Evolutionary conservation across 768 basidiomycete genomes (phyloP).

Genomic region (Leccinum pellstonianum): DNA sequence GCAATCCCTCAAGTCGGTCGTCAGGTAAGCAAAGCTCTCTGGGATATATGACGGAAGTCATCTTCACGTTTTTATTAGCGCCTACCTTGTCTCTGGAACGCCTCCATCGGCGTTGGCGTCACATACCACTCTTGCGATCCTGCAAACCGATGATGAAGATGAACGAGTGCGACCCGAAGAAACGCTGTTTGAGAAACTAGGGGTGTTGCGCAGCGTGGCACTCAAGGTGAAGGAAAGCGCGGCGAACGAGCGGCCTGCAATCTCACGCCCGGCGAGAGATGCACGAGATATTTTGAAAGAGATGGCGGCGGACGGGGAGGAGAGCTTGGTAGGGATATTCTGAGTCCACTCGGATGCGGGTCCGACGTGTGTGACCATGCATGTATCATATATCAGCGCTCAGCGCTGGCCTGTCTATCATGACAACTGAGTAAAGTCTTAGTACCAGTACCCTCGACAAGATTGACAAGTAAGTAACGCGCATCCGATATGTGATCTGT

Average conservation of each 20-base stretch:
- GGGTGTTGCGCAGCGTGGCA: constrained; percentile 58
- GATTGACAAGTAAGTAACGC: no score
- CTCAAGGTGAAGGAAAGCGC: constrained; percentile 73
- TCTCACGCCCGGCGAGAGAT: constrained; percentile 80
- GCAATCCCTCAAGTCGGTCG: constrained; percentile 61
- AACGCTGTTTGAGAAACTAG: constrained; percentile 65
- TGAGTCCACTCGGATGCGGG: constrained; percentile 5
- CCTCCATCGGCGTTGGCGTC: constrained; percentile 63
- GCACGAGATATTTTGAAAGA: constrained; percentile 66
- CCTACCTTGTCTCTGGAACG: constrained; percentile 65
- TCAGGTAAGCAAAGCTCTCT: constrained; percentile 50
- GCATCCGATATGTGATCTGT: no score
- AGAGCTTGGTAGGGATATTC: constrained; percentile 29
- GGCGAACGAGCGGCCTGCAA: constrained; percentile 64
- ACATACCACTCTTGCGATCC: constrained; percentile 55
- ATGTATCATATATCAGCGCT: no score
- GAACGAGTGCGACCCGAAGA: constrained; percentile 9
- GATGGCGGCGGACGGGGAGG: constrained; percentile 27
- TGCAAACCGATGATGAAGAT: constrained; percentile 47
- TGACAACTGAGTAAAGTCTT: no score
- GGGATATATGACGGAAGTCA: background rate
- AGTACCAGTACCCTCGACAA: no score
- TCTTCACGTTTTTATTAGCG: constrained; percentile 35
- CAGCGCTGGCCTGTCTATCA: no score
- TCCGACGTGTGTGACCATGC: background rate